phyloP scores from a whole-genome alignment of 2,329 filamentous ascomycete species.

The Pseudogymnoascus pannorum region DNA sequence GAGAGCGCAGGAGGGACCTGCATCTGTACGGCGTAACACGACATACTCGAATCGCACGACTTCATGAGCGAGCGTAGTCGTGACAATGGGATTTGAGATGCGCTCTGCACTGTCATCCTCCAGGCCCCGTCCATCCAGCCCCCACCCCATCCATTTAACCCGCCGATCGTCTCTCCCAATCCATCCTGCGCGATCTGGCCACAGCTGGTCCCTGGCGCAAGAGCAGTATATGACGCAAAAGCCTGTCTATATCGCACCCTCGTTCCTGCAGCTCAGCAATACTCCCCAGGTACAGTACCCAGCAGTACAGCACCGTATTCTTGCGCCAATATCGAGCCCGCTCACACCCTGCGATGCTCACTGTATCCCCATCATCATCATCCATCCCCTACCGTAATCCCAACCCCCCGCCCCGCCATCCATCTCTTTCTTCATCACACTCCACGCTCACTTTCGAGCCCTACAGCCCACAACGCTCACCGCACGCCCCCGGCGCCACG shows the following conservation, averaged over 20 bases:
- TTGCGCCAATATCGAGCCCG: background rate
- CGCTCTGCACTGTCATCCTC: background rate
- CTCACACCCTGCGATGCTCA: background rate
- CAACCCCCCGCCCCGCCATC: background rate
- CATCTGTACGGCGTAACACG: background rate
- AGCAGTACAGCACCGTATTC: background rate
- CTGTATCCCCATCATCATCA: background rate
- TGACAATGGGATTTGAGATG: background rate
- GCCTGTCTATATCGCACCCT: background rate
- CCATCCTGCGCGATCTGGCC: background rate
- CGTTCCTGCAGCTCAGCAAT: background rate
- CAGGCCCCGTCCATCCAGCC: background rate
- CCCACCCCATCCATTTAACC: background rate
- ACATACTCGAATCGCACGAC: background rate
- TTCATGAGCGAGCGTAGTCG: background rate
- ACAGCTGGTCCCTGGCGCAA: background rate
- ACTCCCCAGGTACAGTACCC: background rate
- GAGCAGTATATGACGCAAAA: background rate
- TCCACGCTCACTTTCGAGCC: background rate
- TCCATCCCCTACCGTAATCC: background rate
- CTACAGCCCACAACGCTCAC: background rate
- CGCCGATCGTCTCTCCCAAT: background rate
- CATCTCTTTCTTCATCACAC: background rate
- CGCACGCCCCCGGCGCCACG: background rate
- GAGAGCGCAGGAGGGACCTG: background rate